Evolutionary conservation across 2,329 filamentous ascomycete species (phyloP).

Genomic region (Curvularia sp.): DNA sequence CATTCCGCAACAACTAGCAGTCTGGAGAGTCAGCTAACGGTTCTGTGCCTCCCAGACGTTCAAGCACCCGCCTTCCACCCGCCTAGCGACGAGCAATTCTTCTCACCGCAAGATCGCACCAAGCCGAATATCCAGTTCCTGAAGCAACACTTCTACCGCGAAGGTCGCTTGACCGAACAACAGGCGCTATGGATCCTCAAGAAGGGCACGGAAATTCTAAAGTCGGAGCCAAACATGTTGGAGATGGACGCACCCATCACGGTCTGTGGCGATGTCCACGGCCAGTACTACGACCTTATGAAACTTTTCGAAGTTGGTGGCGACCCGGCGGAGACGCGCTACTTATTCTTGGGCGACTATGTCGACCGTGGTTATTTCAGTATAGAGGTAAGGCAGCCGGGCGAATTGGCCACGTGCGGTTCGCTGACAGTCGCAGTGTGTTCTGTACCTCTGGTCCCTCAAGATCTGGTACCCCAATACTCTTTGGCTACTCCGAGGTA

Average conservation of each 20-base stretch:
- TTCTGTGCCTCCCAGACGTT: slow-evolving; percentile 70
- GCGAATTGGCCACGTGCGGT: not conserved
- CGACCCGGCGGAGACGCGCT: slow-evolving; percentile 93
- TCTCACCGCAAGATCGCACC: slow-evolving; percentile 79
- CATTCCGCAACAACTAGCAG: slow-evolving; percentile 4
- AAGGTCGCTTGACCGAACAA: slow-evolving; percentile 95
- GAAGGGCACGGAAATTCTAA: slow-evolving; percentile 84
- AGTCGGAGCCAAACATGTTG: slow-evolving; percentile 89
- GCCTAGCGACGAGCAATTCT: slow-evolving; percentile 93
- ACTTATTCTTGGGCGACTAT: slow-evolving; percentile 97
- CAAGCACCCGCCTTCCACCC: slow-evolving; percentile 95
- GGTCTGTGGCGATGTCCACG: slow-evolving; percentile 97
- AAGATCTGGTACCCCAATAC: slow-evolving; percentile 99
- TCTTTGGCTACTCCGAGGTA: slow-evolving; percentile 94
- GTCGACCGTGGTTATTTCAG: slow-evolving; percentile 98
- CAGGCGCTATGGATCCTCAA: slow-evolving; percentile 96
- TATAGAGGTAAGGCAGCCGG: slow-evolving; percentile 71
- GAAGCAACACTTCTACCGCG: slow-evolving; percentile 98
- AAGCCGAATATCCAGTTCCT: slow-evolving; percentile 95
- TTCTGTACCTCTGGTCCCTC: slow-evolving; percentile 94
- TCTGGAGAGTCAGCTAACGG: slow-evolving; percentile 34
- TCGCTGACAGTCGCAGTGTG: slow-evolving; percentile 66
- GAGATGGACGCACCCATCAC: slow-evolving; percentile 99
- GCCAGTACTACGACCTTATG: slow-evolving; percentile 99
- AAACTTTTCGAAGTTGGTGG: slow-evolving; percentile 99